A percentile compares a stretch with the other conserved stretches of the same genome.
Evolutionary conservation across 73 alveolate genomes (phyloP).

Genomic region (Paramecium caudatum): DNA sequence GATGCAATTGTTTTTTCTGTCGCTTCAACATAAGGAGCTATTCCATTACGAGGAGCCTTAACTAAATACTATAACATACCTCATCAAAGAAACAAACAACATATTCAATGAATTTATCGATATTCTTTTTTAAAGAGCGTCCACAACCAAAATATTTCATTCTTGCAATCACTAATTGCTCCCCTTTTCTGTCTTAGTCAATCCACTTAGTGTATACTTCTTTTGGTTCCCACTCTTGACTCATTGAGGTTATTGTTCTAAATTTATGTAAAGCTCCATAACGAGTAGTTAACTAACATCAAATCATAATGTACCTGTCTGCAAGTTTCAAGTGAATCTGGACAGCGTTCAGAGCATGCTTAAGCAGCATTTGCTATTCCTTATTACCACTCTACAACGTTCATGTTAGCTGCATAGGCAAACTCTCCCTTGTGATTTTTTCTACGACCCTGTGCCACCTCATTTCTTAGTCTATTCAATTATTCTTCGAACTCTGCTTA

Average conservation of each 20-base stretch:
- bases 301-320: constrained; percentile 28
- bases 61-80: not conserved
- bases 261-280: constrained; percentile 62
- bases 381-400: constrained; percentile 8
- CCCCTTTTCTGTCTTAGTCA: not conserved
- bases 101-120: constrained; percentile 46
- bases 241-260: not conserved
- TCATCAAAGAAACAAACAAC: constrained; percentile 68
- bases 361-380: constrained; percentile 61
- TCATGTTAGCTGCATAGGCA: constrained; percentile 69
- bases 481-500: constrained; percentile 29
- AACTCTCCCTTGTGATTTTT: constrained; percentile 31
- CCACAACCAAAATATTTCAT: constrained; percentile 56
- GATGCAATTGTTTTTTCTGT: constrained; percentile 56
- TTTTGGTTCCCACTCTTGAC: constrained; percentile 12
- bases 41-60: constrained; percentile 34
- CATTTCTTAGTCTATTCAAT: constrained; percentile 62
- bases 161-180: constrained; percentile 32
- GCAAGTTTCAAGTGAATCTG: constrained; percentile 58
- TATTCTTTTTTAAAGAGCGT: constrained; percentile 40
- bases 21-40: constrained; percentile 46
- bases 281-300: not conserved
- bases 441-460: constrained; percentile 67
- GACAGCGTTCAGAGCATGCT: constrained; percentile 55
- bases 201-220: constrained; percentile 46